Base-by-base conservation (phyloP, 2,329 filamentous ascomycete species). In the Penicillium sp. region DNA sequence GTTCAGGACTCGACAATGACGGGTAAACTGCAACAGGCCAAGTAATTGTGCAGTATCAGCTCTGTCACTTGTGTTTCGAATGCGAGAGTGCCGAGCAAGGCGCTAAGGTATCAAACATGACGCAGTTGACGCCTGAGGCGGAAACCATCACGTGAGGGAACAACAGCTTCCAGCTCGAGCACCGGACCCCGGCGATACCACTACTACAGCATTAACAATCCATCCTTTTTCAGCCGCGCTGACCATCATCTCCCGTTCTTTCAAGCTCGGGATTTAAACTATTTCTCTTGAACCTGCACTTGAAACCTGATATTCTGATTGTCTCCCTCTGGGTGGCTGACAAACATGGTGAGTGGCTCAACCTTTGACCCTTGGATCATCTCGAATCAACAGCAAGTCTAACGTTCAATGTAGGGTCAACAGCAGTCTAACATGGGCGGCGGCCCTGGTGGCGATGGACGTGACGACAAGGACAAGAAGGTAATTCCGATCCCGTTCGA, bases 381-480 rank as follows among this genome's bases (percentile, higher is more conserved):
- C 31, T 46, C 49, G 49, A 49, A 47, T 43, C 47, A n/a, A n/a
- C 47, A 42, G 40, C 11, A 47, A 27, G 4, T 4, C 66, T 72
- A 55, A 71, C 64, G 57, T 36, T 39, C 52, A 45, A 34, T 55
- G 64, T 49, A 78, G 77, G 77, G 77, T 69, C 80, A 82, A 69
- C 76, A 80, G 70, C 81, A 95, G 76, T 96, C 92, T 74, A 91
- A 90, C 71, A 89, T 95, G 80, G 91, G 90, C 68, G 83, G 83
- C 61, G 87, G 86, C 53, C 85, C 80, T 57, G 86, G 85, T 59
- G 85, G 86, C 57, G 91, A 93, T 71, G 88, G 88, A 62, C 89
- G 88, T 61, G 88, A 93, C 67, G 89, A 90, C 14, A 92, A 92
- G 80, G 92, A 95, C 71, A 96, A 97, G 84, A 97, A 97, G 86